A percentile compares a stretch with the other conserved stretches of the same genome.
phyloP scores from a whole-genome alignment of 306 rosid species.

The Cicer yamashitae region DNA sequence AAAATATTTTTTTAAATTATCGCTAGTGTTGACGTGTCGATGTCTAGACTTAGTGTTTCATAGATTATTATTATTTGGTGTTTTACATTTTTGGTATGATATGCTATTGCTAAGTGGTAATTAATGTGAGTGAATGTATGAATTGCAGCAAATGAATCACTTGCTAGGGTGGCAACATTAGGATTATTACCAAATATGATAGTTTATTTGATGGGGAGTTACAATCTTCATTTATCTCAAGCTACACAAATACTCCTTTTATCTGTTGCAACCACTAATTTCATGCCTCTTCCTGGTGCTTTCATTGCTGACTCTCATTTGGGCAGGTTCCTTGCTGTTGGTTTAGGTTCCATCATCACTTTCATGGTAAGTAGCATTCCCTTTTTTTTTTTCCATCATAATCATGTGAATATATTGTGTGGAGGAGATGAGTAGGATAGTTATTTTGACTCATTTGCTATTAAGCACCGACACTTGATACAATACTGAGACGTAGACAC shows the following conservation, averaged over 20 bases:
- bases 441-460: background rate
- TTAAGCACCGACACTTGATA: background rate
- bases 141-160: slow-evolving; percentile 36
- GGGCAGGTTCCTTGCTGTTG: slow-evolving; percentile 23
- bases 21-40: too few relatives aligned
- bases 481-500: background rate
- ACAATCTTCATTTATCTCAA: slow-evolving; percentile 20
- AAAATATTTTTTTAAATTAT: too few relatives aligned
- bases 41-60: too few relatives aligned
- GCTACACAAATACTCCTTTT: slow-evolving; percentile 27
- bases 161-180: slow-evolving; percentile 32
- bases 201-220: slow-evolving; percentile 32
- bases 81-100: background rate
- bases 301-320: slow-evolving; percentile 32
- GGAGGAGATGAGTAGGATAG: background rate
- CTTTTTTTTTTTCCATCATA: background rate
- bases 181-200: slow-evolving; percentile 32
- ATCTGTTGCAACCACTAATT: slow-evolving; percentile 33
- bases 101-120: background rate
- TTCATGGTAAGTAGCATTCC: background rate
- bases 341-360: slow-evolving; percentile 36
- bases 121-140: background rate
- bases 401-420: background rate
- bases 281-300: slow-evolving; percentile 34
- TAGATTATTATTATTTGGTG: background rate